Evolutionary conservation across 805 yeast species (phyloP).

Genomic region (Clavispora fructus): DNA sequence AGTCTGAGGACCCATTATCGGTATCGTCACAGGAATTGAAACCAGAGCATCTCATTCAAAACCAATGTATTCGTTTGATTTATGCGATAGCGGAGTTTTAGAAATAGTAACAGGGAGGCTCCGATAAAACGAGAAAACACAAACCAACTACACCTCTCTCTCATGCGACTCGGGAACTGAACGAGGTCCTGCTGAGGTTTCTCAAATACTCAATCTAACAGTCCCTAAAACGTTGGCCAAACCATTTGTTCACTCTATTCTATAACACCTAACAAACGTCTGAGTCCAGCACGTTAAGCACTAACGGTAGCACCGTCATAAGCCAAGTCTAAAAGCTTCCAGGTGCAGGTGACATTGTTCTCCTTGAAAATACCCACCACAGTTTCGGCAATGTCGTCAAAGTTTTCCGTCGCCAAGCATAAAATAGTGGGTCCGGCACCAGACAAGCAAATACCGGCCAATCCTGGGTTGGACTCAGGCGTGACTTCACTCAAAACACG

Average conservation of each 20-base stretch:
- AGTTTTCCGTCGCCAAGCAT: constrained; percentile 87
- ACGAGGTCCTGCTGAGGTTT: too few relatives aligned
- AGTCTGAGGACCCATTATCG: too few relatives aligned
- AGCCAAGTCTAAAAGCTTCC: constrained; percentile 85
- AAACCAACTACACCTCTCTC: too few relatives aligned
- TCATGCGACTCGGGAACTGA: too few relatives aligned
- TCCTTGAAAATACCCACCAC: constrained; percentile 65
- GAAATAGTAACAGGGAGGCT: too few relatives aligned
- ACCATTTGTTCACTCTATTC: neutral
- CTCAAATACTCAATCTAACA: too few relatives aligned
- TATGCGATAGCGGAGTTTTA: too few relatives aligned
- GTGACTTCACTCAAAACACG: constrained; percentile 76
- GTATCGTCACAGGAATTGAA: too few relatives aligned
- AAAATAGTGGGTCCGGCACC: constrained; percentile 98
- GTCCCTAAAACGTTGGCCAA: too few relatives aligned
- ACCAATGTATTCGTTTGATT: too few relatives aligned
- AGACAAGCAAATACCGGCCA: constrained; percentile 88
- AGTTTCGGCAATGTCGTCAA: constrained; percentile 73
- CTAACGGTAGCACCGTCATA: constrained; percentile 74
- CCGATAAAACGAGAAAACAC: too few relatives aligned
- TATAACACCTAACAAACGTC: neutral
- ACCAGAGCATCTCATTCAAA: too few relatives aligned
- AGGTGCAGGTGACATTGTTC: constrained; percentile 64
- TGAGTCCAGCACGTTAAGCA: neutral
- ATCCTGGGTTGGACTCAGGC: constrained; percentile 76